Conservation (phyloP, 805 yeast genomes). For the Wickerhamomyces chambardii region DNA sequence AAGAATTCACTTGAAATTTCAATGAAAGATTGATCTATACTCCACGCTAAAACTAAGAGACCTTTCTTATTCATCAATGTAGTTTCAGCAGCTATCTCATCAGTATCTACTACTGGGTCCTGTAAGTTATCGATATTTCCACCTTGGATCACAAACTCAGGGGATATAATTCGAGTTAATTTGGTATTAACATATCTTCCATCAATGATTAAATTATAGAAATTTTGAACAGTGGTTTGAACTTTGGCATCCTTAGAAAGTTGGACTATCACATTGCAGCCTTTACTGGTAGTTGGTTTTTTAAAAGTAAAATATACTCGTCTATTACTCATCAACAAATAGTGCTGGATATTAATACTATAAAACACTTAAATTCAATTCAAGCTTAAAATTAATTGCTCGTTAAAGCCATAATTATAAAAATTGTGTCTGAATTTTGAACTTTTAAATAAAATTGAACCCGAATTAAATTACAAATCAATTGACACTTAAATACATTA, state of each 20-base stretch:
- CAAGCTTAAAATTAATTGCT: no score
- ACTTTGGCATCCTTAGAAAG: background rate
- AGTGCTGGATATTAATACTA: no score
- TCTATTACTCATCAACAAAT: background rate
- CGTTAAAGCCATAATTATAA: no score
- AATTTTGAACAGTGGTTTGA: background rate
- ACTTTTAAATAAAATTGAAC: no score
- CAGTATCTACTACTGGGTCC: background rate
- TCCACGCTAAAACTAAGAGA: background rate
- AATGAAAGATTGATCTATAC: background rate
- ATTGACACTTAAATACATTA: no score
- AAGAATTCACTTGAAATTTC: background rate
- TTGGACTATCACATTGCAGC: background rate
- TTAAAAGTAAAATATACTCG: background rate
- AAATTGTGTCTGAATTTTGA: no score
- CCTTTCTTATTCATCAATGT: background rate
- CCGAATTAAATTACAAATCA: no score
- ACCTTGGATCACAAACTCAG: constrained; percentile 2
- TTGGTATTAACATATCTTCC: background rate
- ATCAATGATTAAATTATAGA: background rate
- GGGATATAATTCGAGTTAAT: background rate
- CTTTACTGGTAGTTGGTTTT: background rate
- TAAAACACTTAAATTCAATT: no score
- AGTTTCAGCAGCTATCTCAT: background rate
- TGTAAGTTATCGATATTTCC: background rate